Evolutionary conservation across 148 eudicot species (phyloP).

Genomic region (Silene conica): DNA sequence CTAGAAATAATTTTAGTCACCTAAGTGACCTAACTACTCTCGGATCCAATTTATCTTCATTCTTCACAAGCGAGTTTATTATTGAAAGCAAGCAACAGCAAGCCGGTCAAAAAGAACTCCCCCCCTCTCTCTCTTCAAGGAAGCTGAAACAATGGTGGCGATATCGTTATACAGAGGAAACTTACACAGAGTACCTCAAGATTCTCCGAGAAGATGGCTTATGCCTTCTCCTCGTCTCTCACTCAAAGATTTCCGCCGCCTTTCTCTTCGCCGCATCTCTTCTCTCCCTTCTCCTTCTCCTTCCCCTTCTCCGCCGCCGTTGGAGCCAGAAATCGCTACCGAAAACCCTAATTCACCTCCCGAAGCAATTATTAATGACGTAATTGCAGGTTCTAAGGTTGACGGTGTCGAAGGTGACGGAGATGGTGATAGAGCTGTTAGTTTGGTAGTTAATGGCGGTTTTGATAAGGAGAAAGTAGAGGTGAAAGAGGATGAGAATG

Average conservation of each 20-base stretch:
- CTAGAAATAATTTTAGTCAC: too few relatives aligned
- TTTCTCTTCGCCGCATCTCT: slow-evolving; percentile 63
- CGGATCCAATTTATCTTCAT: too few relatives aligned
- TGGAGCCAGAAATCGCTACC: neutral
- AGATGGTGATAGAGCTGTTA: neutral
- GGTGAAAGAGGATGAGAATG: neutral
- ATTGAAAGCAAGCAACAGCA: too few relatives aligned
- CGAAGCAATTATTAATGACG: neutral
- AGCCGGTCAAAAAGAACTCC: too few relatives aligned
- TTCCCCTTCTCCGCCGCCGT: slow-evolving; percentile 26
- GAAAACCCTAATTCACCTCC: slow-evolving; percentile 25
- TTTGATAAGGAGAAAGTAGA: neutral
- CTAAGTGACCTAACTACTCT: too few relatives aligned
- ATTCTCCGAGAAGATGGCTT: slow-evolving; percentile 60
- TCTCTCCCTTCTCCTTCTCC: slow-evolving; percentile 46
- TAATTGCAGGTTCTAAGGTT: neutral
- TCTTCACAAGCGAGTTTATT: neutral
- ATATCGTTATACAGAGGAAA: slow-evolving; percentile 83
- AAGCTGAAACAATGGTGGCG: slow-evolving; percentile 54
- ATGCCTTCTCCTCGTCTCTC: slow-evolving; percentile 54
- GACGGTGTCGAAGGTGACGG: slow-evolving; percentile 2
- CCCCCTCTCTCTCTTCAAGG: neutral
- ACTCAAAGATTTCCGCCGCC: slow-evolving; percentile 50
- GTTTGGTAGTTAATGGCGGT: slow-evolving; percentile 1
- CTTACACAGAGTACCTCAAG: slow-evolving; percentile 63